Evolutionary conservation across 768 basidiomycete genomes (phyloP).

Genomic region (Gyrodon lividus): DNA sequence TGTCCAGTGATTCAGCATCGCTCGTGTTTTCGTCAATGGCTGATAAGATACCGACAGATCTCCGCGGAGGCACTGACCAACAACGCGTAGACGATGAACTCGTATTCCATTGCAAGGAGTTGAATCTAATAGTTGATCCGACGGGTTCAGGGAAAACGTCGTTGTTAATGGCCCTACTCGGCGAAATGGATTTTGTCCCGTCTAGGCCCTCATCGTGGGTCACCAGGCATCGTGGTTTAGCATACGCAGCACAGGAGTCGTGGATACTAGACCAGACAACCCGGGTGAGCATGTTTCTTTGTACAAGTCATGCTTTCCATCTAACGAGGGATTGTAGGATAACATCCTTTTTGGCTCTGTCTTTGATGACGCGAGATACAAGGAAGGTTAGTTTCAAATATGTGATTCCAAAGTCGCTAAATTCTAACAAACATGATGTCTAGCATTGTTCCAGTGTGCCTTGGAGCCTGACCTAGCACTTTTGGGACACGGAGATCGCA

Average conservation of each 20-base stretch:
- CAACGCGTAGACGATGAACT: conserved; percentile 48
- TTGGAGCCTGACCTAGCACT: conserved; percentile 43
- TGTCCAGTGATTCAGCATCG: conserved; percentile 2
- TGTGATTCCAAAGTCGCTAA: background rate
- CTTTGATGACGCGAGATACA: conserved; percentile 6
- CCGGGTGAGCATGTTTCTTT: conserved; percentile 32
- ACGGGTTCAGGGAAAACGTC: conserved; percentile 65
- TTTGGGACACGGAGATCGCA: conserved; percentile 59
- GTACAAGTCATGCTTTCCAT: background rate
- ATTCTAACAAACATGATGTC: background rate
- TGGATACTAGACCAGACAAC: conserved; percentile 85
- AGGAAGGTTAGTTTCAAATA: background rate
- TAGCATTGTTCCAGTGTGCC: conserved; percentile 39
- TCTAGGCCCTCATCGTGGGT: conserved; percentile 56
- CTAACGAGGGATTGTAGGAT: background rate
- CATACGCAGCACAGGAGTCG: conserved; percentile 80
- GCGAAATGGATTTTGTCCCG: conserved; percentile 63
- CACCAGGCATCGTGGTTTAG: conserved; percentile 63
- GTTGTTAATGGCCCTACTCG: conserved; percentile 60
- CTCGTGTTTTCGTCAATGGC: conserved; percentile 9
- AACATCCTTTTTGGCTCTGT: conserved; percentile 11
- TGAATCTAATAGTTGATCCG: conserved; percentile 60
- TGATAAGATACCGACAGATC: background rate
- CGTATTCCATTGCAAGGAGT: conserved; percentile 46
- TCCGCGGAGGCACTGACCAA: background rate